Conservation (phyloP, 768 basidiomycete species). For the Cystobasidium onofrii region DNA sequence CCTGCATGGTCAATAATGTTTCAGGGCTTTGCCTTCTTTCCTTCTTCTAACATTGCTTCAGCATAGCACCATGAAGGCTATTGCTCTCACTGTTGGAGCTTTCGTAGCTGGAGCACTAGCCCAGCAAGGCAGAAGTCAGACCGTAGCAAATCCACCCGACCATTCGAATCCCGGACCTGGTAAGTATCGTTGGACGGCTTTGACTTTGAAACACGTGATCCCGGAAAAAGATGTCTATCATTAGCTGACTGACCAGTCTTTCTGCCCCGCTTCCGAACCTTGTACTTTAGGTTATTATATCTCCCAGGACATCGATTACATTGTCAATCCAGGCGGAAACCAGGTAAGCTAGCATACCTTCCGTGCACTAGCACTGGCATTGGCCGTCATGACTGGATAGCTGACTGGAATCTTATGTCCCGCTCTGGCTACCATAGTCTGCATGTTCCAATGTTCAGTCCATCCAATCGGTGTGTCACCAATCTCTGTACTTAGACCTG, state of each 20-base stretch:
- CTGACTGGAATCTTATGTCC: background rate
- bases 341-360: background rate
- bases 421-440: background rate
- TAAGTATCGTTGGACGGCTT: background rate
- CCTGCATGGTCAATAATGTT: no score
- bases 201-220: no score
- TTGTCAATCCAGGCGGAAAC: background rate
- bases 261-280: background rate
- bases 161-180: background rate
- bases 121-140: background rate
- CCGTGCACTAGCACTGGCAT: background rate
- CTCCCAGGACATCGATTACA: slow-evolving; percentile 5
- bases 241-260: no score
- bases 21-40: background rate
- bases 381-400: background rate
- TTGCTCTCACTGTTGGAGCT: background rate
- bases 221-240: no score
- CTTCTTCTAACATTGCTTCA: background rate
- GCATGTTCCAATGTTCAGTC: background rate
- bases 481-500: no score
- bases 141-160: background rate
- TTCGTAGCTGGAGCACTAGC: background rate
- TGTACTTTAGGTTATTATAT: background rate
- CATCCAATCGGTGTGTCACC: background rate
- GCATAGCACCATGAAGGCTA: background rate